Evolutionary conservation across 2,329 filamentous ascomycete genomes (phyloP).

Genomic region (Tolypocladium ovalisporum): DNA sequence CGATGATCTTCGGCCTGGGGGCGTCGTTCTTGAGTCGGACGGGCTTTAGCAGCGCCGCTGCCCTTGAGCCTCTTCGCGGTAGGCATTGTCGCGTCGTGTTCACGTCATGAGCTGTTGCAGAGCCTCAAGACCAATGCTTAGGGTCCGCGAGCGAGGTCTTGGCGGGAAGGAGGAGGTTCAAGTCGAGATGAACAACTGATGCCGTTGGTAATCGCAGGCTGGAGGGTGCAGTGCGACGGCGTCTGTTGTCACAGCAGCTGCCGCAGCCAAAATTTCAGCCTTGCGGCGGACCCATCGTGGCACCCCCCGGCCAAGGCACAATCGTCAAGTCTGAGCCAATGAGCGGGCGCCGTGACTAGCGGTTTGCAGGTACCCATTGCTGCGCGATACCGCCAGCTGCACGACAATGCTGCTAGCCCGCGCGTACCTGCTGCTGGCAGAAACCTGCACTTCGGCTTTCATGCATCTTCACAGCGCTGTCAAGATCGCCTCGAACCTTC

Average conservation of each 20-base stretch:
- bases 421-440: not conserved
- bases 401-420: not conserved
- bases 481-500: not conserved
- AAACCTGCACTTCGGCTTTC: not conserved
- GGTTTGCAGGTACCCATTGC: not conserved
- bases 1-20: constrained; percentile 26
- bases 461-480: not conserved
- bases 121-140: not conserved
- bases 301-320: not conserved
- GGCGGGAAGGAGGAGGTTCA: not conserved
- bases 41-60: constrained; percentile 31
- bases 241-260: not conserved
- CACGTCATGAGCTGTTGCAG: constrained; percentile 1
- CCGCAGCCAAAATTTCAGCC: constrained; percentile 10
- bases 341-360: not conserved
- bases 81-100: constrained; percentile 33
- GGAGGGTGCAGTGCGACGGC: not conserved
- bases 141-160: not conserved
- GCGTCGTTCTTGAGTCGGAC: constrained; percentile 23
- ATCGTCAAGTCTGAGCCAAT: not conserved
- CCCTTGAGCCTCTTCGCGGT: constrained; percentile 49
- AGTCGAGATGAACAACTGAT: not conserved
- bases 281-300: constrained; percentile 8
- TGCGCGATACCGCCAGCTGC: not conserved
- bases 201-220: not conserved